phyloP scores from a whole-genome alignment of 2,329 filamentous ascomycete species.

The Metarhizium sp. region DNA sequence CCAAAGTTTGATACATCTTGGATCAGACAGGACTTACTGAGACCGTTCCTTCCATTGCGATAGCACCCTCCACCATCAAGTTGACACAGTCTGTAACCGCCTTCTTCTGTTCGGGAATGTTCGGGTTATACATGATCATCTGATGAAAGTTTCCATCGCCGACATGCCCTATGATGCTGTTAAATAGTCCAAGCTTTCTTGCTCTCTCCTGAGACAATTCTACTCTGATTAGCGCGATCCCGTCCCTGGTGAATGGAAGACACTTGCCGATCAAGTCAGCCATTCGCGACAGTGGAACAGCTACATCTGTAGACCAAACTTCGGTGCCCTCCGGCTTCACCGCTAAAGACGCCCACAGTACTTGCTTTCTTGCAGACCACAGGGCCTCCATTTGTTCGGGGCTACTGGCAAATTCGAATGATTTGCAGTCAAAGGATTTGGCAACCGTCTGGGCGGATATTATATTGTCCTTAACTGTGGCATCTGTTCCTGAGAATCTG shows the following conservation, averaged over 20 bases:
- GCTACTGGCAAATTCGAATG: slow-evolving; percentile 59
- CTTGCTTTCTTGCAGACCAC: slow-evolving; percentile 69
- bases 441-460: slow-evolving; percentile 47
- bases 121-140: slow-evolving; percentile 30
- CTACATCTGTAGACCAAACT: slow-evolving; percentile 75
- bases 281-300: slow-evolving; percentile 63
- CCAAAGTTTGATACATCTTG: background rate
- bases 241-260: background rate
- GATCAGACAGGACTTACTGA: slow-evolving; percentile 37
- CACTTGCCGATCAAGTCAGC: slow-evolving; percentile 53
- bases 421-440: slow-evolving; percentile 37
- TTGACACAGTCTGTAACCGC: slow-evolving; percentile 52
- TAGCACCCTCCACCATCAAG: slow-evolving; percentile 59
- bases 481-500: slow-evolving; percentile 54
- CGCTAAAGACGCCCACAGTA: slow-evolving; percentile 63
- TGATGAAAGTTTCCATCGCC: slow-evolving; percentile 69
- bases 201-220: slow-evolving; percentile 60
- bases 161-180: slow-evolving; percentile 62
- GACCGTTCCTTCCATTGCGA: slow-evolving; percentile 63
- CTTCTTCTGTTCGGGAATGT: slow-evolving; percentile 46
- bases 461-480: slow-evolving; percentile 50
- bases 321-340: slow-evolving; percentile 49
- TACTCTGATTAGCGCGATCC: slow-evolving; percentile 6
- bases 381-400: slow-evolving; percentile 58
- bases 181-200: slow-evolving; percentile 49